Conservation (phyloP, 495 filamentous ascomycete genomes). For the Trichoderma virens region DNA sequence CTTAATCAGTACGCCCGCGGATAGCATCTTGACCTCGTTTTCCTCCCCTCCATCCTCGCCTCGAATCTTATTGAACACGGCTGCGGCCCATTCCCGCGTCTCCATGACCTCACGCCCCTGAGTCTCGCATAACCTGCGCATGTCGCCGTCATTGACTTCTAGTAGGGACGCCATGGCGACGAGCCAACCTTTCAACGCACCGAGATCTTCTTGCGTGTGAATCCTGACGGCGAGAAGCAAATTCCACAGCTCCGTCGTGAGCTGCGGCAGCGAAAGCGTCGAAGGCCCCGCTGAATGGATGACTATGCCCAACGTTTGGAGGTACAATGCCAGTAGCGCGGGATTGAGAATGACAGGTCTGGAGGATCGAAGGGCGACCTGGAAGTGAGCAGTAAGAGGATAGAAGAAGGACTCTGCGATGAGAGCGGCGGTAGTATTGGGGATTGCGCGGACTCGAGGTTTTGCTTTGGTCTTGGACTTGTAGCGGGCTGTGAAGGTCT, state of each 20-base stretch:
- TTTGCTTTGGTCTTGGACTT: constrained; percentile 21
- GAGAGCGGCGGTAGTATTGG: constrained; percentile 68
- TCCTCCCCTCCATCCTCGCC: constrained; percentile 47
- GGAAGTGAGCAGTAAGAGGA: constrained; percentile 56
- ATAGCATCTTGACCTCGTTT: constrained; percentile 58
- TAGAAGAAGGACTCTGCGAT: constrained; percentile 75
- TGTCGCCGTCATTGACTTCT: constrained; percentile 76
- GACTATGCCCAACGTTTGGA: constrained; percentile 60
- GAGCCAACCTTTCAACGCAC: constrained; percentile 64
- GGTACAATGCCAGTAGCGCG: constrained; percentile 49
- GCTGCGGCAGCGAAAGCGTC: constrained; percentile 52
- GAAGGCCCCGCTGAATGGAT: constrained; percentile 58
- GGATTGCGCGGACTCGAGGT: constrained; percentile 56
- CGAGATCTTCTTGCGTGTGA: constrained; percentile 46
- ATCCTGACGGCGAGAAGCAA: constrained; percentile 44
- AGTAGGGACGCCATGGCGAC: constrained; percentile 74
- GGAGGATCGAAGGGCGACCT: constrained; percentile 41
- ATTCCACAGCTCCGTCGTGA: constrained; percentile 65
- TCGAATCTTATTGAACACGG: constrained; percentile 32
- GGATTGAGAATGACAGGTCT: constrained; percentile 49
- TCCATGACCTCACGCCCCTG: constrained; percentile 49
- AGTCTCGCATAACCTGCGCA: constrained; percentile 59
- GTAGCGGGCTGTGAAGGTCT: constrained; percentile 37
- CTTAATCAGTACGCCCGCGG: constrained; percentile 76
- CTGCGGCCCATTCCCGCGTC: constrained; percentile 42